These are phyloP conservation scores for Zymoseptoria brevis DNA, from an alignment of 2,329 filamentous ascomycete genomes.

Conservation along the genomic window DNA sequence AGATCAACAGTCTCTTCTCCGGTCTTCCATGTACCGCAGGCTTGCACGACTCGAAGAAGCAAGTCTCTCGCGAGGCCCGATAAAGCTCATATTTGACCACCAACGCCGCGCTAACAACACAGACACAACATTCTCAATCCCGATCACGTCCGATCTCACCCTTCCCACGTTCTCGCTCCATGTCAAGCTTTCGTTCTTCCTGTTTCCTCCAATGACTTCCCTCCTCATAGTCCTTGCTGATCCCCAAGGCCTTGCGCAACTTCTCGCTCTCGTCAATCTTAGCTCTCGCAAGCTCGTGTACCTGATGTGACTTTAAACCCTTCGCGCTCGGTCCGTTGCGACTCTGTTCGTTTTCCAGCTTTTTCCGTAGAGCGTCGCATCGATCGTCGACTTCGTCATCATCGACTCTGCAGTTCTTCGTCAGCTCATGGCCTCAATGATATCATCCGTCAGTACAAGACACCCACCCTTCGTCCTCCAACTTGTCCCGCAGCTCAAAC, in stretches of 20 bases:
- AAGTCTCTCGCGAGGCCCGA: not conserved
- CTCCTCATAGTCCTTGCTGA: constrained; percentile 77
- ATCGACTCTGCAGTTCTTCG: constrained; percentile 48
- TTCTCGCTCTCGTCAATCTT: constrained; percentile 95
- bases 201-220: constrained; percentile 79
- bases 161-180: constrained; percentile 17
- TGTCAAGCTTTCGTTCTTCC: constrained; percentile 53
- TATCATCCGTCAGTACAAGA: not conserved
- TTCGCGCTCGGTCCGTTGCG: constrained; percentile 39
- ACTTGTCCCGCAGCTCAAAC: constrained; percentile 75
- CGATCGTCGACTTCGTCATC: constrained; percentile 85
- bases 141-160: constrained; percentile 13
- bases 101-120: constrained; percentile 6
- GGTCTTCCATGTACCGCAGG: not conserved
- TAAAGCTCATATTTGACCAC: not conserved
- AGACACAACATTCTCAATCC: constrained; percentile 6
- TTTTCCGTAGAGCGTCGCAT: constrained; percentile 58
- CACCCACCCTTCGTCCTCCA: constrained; percentile 79
- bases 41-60: not conserved
- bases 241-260: constrained; percentile 76
- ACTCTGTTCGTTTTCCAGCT: constrained; percentile 51
- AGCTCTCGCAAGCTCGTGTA: constrained; percentile 90
- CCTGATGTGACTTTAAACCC: constrained; percentile 80
- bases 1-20: not conserved
- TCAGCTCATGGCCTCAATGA: not conserved